phyloP scores from a whole-genome alignment of 2,329 filamentous ascomycete genomes.

The Xylaria sp. region DNA sequence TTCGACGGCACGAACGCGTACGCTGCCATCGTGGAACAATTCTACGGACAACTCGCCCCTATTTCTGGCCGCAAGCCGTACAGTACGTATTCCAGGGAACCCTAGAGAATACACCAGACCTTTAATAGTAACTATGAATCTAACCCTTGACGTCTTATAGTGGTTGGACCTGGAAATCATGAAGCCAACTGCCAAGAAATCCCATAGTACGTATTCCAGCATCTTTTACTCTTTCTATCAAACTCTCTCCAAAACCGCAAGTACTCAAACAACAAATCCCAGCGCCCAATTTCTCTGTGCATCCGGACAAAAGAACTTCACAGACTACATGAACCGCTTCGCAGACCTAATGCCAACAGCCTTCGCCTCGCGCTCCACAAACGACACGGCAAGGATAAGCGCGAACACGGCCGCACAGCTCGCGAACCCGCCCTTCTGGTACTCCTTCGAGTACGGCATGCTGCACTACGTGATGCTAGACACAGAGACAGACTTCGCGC shows the following conservation, averaged over 20 bases:
- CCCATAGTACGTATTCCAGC: conserved; percentile 40
- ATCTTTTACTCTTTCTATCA: neutral
- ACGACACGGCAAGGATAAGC: conserved; percentile 54
- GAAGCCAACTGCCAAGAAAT: conserved; percentile 65
- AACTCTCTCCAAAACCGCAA: neutral
- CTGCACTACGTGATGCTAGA: conserved; percentile 65
- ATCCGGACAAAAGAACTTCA: conserved; percentile 69
- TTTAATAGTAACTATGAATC: neutral
- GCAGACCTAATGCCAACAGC: conserved; percentile 62
- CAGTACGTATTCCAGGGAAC: conserved; percentile 43
- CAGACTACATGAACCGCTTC: conserved; percentile 68
- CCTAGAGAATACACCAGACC: neutral
- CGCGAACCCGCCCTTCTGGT: conserved; percentile 67
- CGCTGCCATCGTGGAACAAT: conserved; percentile 66
- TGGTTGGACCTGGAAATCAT: conserved; percentile 69
- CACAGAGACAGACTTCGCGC: conserved; percentile 67
- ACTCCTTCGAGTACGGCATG: conserved; percentile 70
- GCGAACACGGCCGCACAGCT: conserved; percentile 59
- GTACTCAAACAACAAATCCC: neutral
- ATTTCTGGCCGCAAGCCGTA: conserved; percentile 66
- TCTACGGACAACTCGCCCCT: conserved; percentile 66
- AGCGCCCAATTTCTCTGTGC: conserved; percentile 55
- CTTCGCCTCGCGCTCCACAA: conserved; percentile 61
- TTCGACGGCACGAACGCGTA: conserved; percentile 63
- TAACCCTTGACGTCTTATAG: neutral